Base-by-base conservation (phyloP, 2,329 filamentous ascomycete species). In the Colletotrichum plurivorum region DNA sequence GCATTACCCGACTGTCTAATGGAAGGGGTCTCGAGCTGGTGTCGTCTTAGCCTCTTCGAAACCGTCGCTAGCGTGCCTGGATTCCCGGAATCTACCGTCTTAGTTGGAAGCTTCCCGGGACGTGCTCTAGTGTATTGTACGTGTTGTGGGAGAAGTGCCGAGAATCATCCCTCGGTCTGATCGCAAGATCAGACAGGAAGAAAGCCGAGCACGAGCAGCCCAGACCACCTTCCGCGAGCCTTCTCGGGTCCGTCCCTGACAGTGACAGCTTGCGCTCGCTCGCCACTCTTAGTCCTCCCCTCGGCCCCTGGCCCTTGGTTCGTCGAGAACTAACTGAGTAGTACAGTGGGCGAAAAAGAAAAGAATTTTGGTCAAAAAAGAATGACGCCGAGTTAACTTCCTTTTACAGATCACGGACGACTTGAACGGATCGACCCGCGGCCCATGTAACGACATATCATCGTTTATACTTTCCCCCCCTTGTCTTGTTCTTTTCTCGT, bases 61-160 rank as follows among this genome's bases (percentile, higher is more conserved):
- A 49, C 52, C 22, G 55, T 56, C 51, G 18, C 18, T 39, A 57
- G 36, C 45, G 53, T 56, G 12, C 43, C 49, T 51, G 52, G 8
- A 58, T 61, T 36, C 36, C 43, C 20, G 22, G 45, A 66, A 52
- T 31, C 48, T 59, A 51, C 48, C 39, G 39, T 16, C 22, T 10
- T 22, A n/a, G 13, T 31, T 25, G 18, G 20, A 64, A 53, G 12
- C 60, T 59, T 63, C 4, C 36, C 60, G 36, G 62, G 62, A 53
- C 22, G 22, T 25, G 31, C 31, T 36, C 10, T 36, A 36, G 31
- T 10, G 8, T 22, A 22, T 22, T 22, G 8, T 9, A 31, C 27
- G 27, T 31, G 9, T 31, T 66, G 36, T 45, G 36, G 22, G 20
- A 18, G 45, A 49, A 43, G 36, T 22, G 22, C 46, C 15, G 25